These are phyloP conservation scores for Nasturtium officinale DNA, from an alignment of 345 rosid species.

Conservation along the genomic window DNA sequence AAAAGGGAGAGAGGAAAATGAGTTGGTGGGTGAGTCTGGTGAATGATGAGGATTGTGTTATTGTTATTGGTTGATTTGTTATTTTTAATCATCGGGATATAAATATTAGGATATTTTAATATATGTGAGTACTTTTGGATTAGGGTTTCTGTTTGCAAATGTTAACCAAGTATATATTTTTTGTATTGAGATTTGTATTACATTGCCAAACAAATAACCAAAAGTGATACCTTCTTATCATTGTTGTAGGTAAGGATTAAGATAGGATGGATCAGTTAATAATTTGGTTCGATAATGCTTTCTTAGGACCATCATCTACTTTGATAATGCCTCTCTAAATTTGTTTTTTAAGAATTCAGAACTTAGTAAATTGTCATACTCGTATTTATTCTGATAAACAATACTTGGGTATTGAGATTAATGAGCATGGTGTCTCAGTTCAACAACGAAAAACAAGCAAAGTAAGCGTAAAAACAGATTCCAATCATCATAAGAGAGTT, in stretches of 20 bases:
- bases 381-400: too few species aligned
- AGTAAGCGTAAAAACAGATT: constrained; percentile 8
- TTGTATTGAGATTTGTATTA: constrained; percentile 5
- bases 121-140: constrained; percentile 27
- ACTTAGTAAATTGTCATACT: too few species aligned
- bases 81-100: constrained; percentile 34
- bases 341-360: too few species aligned
- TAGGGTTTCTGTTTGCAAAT: constrained; percentile 25
- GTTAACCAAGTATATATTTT: constrained; percentile 10
- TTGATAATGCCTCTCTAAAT: too few species aligned
- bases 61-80: constrained; percentile 44
- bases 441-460: constrained; percentile 29
- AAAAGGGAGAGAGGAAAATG: constrained; percentile 10
- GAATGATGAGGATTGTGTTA: constrained; percentile 27
- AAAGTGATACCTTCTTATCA: neutral
- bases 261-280: neutral
- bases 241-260: constrained; percentile 16
- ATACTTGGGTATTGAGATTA: too few species aligned
- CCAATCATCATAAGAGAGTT: constrained; percentile 16
- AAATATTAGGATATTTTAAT: constrained; percentile 17
- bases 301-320: too few species aligned
- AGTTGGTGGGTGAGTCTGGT: constrained; percentile 28
- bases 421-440: constrained; percentile 15
- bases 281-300: too few species aligned
- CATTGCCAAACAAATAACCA: constrained; percentile 3